These are phyloP conservation scores for Talaromyces sp. DNA, from an alignment of 2,329 filamentous ascomycete species.

Conservation along the genomic window DNA sequence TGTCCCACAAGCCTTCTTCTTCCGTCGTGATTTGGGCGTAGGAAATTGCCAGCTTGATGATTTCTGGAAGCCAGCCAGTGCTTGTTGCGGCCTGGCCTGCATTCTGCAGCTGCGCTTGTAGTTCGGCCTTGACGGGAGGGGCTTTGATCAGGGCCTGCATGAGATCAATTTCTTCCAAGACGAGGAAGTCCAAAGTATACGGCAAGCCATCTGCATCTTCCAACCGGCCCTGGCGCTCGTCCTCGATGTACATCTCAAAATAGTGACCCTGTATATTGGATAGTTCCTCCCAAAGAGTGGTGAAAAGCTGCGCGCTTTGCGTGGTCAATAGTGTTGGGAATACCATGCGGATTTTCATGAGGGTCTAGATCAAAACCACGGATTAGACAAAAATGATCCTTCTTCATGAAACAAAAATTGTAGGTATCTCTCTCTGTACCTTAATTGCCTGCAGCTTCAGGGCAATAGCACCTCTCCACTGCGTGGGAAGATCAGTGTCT, in stretches of 20 bases:
- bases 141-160: constrained; percentile 87
- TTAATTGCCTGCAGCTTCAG: constrained; percentile 92
- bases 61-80: constrained; percentile 76
- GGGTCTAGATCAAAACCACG: constrained; percentile 49
- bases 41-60: constrained; percentile 77
- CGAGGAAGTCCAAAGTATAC: constrained; percentile 88
- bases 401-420: neutral
- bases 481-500: constrained; percentile 52
- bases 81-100: constrained; percentile 55
- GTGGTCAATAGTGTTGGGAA: constrained; percentile 78
- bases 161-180: constrained; percentile 91
- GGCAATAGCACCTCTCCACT: constrained; percentile 75
- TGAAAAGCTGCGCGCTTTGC: constrained; percentile 78
- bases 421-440: constrained; percentile 33
- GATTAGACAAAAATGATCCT: constrained; percentile 12
- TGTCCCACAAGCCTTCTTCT: constrained; percentile 92
- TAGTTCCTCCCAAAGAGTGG: constrained; percentile 84
- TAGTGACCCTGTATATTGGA: constrained; percentile 67
- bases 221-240: constrained; percentile 78
- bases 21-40: constrained; percentile 89
- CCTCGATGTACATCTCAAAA: constrained; percentile 76
- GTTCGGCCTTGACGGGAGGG: constrained; percentile 78
- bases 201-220: constrained; percentile 89
- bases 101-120: constrained; percentile 70
- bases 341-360: constrained; percentile 80